Evolutionary conservation across 1,284 basidiomycete genomes (phyloP).

Genomic region (Cryptococcus sp.): DNA sequence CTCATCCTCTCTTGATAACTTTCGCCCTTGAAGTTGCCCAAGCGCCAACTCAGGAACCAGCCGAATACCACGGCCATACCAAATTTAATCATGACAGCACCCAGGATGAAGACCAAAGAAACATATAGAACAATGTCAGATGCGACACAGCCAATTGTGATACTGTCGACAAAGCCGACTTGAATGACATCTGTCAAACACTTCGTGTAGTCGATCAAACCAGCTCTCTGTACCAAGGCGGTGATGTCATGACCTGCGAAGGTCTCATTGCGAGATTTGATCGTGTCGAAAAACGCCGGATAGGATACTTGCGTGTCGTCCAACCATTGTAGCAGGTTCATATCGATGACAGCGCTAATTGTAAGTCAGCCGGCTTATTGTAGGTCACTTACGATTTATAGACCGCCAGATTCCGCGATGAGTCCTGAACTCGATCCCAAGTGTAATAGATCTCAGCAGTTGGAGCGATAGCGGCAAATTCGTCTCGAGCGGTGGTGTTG

Average conservation of each 20-base stretch:
- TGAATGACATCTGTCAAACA: slow-evolving; percentile 85
- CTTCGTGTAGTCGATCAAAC: slow-evolving; percentile 62
- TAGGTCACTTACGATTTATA: slow-evolving; percentile 72
- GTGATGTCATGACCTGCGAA: slow-evolving; percentile 84
- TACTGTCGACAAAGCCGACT: slow-evolving; percentile 92
- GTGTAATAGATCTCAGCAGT: slow-evolving; percentile 89
- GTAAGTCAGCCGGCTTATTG: slow-evolving; percentile 9
- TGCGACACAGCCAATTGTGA: slow-evolving; percentile 92
- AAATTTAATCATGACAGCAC: slow-evolving; percentile 94
- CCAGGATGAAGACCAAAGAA: slow-evolving; percentile 95
- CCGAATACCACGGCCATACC: slow-evolving; percentile 94
- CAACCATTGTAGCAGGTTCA: slow-evolving; percentile 81
- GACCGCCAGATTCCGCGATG: slow-evolving; percentile 78
- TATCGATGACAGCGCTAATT: slow-evolving; percentile 85
- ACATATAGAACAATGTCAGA: slow-evolving; percentile 92
- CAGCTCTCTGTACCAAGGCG: slow-evolving; percentile 71
- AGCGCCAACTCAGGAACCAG: slow-evolving; percentile 94
- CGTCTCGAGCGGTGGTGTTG: slow-evolving; percentile 58
- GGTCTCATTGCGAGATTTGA: slow-evolving; percentile 69
- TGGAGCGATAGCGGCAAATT: slow-evolving; percentile 56
- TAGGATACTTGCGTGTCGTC: slow-evolving; percentile 74
- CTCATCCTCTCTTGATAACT: slow-evolving; percentile 93
- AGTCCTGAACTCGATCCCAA: slow-evolving; percentile 78
- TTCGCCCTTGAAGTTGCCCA: slow-evolving; percentile 92
- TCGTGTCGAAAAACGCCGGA: slow-evolving; percentile 75